Evolutionary conservation across 2,329 filamentous ascomycete species (phyloP).

Genomic region (Aspergillus persii): DNA sequence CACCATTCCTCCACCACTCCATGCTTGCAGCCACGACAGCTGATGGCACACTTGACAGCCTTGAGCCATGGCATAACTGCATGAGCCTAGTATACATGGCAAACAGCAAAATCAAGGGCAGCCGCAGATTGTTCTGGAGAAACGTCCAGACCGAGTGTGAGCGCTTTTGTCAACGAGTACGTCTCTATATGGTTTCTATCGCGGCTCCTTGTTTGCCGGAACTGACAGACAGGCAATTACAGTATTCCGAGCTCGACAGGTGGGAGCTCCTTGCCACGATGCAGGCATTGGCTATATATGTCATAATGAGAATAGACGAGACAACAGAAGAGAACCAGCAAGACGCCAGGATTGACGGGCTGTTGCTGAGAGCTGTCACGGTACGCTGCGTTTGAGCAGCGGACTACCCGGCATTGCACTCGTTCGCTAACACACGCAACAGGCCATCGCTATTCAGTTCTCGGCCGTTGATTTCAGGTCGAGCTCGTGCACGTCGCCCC

Average conservation of each 20-base stretch:
- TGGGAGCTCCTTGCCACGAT: constrained; percentile 44
- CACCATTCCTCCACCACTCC: constrained; percentile 44
- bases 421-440: too few species aligned
- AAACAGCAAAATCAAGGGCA: constrained; percentile 18
- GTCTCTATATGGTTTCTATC: constrained; percentile 6
- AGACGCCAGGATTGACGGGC: constrained; percentile 40
- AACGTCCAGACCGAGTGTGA: constrained; percentile 47
- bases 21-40: background rate
- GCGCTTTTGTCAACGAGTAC: constrained; percentile 35
- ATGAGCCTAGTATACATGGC: background rate
- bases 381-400: background rate
- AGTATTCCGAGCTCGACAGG: constrained; percentile 1
- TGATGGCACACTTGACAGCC: background rate
- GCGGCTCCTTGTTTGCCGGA: too few species aligned
- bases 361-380: constrained; percentile 23
- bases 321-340: constrained; percentile 40
- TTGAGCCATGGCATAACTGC: background rate
- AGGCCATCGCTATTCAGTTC: too few species aligned
- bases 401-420: too few species aligned
- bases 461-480: too few species aligned
- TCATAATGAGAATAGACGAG: constrained; percentile 44
- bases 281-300: constrained; percentile 47
- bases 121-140: constrained; percentile 46
- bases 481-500: background rate
- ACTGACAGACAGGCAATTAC: background rate